Base-by-base conservation (phyloP, 805 yeast genomes). In the Yamadazyma takamatsuzukensis region DNA sequence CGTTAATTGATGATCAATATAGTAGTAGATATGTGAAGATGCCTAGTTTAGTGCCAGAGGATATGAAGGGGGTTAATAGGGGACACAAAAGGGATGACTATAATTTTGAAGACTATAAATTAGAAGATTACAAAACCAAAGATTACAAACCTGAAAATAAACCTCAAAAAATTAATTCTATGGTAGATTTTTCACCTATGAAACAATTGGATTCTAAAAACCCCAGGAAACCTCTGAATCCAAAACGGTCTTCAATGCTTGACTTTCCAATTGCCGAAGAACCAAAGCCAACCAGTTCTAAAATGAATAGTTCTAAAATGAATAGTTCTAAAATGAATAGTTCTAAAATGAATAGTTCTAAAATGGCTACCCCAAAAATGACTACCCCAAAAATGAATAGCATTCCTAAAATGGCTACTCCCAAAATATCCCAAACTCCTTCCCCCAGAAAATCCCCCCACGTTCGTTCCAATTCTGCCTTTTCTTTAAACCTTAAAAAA, bases 381-480 rank as follows among this genome's bases (percentile, higher is more conserved):
- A 13, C 31, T 3, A 8, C 26, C 8, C 8, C 22, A 21, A 11
- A 21, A 9, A 21, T 11, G 22, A 21, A 8, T 21, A 8, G 22
- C 11, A 27, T 32, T 22, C 40, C 31, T 7, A 34, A 25, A 18
- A 19, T 23, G 13, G 19, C 5, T 12, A 25, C 32, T 19, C 21
- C 34, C 17, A 26, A 18, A 25, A 30, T 29, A 14, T 19, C 25
- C 5, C 12, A 8, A 10, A 25, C 40, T n/a, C 38, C 44, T 8
- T 42, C 47, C 6, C 50, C 42, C 13, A 29, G 39, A 24, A 42
- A 42, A 26, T 40, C 54, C 3, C 52, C 54, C 15, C 54, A 49
- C 29, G 12, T 39, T 7, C 37, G 56, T 25, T 48, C 55, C 4
- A 40, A 38, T 23, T 53, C 59, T 9, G 38, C 54, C 13, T 48